These are phyloP conservation scores for Cutaneotrichosporon cutaneum DNA, from an alignment of 1,284 basidiomycete species.

Conservation along the genomic window DNA sequence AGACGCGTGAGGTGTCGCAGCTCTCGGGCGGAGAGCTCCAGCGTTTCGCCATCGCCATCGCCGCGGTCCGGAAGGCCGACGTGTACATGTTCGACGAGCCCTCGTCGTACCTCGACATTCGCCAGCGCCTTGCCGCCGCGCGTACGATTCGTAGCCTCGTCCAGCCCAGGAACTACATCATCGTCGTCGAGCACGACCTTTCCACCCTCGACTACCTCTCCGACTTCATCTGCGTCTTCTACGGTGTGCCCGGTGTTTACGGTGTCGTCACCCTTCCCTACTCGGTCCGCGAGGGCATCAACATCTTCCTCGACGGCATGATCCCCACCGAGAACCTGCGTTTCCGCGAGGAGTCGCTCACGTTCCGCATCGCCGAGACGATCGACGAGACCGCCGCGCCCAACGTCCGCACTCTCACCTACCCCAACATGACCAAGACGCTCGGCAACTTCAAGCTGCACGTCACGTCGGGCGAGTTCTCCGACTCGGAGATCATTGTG, in stretches of 20 bases:
- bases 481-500: constrained; percentile 95
- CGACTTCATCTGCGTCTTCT: constrained; percentile 93
- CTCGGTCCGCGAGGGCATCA: constrained; percentile 96
- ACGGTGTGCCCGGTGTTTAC: constrained; percentile 94
- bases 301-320: constrained; percentile 96
- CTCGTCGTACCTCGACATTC: constrained; percentile 93
- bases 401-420: constrained; percentile 79
- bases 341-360: constrained; percentile 88
- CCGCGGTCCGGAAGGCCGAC: constrained; percentile 76
- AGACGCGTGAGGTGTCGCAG: constrained; percentile 77
- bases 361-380: constrained; percentile 94
- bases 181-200: constrained; percentile 96
- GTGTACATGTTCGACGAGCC: constrained; percentile 75
- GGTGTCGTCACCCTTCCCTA: constrained; percentile 97
- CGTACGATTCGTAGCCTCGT: constrained; percentile 86
- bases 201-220: constrained; percentile 95
- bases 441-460: constrained; percentile 89
- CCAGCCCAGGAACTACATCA: constrained; percentile 77
- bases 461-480: constrained; percentile 80
- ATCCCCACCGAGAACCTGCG: constrained; percentile 98
- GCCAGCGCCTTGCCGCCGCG: constrained; percentile 92
- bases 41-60: constrained; percentile 69
- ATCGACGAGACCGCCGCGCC: constrained; percentile 76
- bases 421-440: constrained; percentile 94
- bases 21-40: constrained; percentile 94